Evolutionary conservation across 2,329 filamentous ascomycete genomes (phyloP).

Genomic region (Chaetothyriales sp.): DNA sequence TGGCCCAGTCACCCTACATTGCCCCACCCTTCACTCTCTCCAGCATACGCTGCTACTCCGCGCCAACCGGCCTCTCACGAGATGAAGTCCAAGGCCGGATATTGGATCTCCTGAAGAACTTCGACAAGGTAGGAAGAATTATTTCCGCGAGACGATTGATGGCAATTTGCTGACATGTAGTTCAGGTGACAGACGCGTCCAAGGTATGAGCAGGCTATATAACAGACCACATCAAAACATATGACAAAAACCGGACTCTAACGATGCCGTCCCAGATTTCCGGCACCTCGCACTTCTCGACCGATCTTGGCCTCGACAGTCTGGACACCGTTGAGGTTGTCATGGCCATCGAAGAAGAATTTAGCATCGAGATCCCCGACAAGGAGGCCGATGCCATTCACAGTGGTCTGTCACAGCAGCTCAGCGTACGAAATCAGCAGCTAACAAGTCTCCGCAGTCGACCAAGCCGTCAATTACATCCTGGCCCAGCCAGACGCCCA

Average conservation of each 20-base stretch:
- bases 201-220: slow-evolving; percentile 31
- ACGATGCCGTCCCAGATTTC: slow-evolving; percentile 48
- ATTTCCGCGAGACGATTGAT: slow-evolving; percentile 3
- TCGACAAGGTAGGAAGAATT: slow-evolving; percentile 65
- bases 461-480: slow-evolving; percentile 92
- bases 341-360: slow-evolving; percentile 98
- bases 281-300: slow-evolving; percentile 74
- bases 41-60: slow-evolving; percentile 72
- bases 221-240: neutral
- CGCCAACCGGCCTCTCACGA: slow-evolving; percentile 61
- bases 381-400: slow-evolving; percentile 91
- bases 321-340: slow-evolving; percentile 98
- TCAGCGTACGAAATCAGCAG: neutral
- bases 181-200: slow-evolving; percentile 34
- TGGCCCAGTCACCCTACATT: slow-evolving; percentile 46
- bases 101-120: slow-evolving; percentile 81
- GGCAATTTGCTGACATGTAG: slow-evolving; percentile 12
- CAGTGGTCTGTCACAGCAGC: slow-evolving; percentile 52
- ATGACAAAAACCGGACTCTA: neutral
- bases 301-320: slow-evolving; percentile 92
- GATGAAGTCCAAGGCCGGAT: slow-evolving; percentile 83
- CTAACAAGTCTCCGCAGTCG: slow-evolving; percentile 44
- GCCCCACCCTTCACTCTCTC: slow-evolving; percentile 49
- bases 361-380: slow-evolving; percentile 94
- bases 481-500: slow-evolving; percentile 66